Base-by-base conservation (phyloP, 2,329 filamentous ascomycete genomes). In the Neopestalotiopsis sp. region DNA sequence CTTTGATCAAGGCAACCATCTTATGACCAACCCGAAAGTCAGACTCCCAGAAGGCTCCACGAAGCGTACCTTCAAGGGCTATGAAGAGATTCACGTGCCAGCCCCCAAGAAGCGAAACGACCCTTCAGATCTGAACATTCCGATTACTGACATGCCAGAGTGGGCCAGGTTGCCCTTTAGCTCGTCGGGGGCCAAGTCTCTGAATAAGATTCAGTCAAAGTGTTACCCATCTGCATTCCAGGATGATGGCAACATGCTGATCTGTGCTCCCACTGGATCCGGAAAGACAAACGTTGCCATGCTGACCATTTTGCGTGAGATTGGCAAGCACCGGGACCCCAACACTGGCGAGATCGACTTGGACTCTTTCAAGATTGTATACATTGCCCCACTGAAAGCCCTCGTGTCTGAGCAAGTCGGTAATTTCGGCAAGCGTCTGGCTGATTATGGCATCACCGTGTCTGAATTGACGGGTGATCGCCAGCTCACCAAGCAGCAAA, bases 231-330 rank as follows among this genome's bases (percentile, higher is more conserved):
- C 93, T 2, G 96, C 96, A 0, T 99, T 99, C 77, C 88, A 94
- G 70, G 93, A 95, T 70, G 97, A 99, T 78, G 95, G 94, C 40
- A 99, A 99, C 79, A 94, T 99, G 93, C 91, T 99, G 68, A 92
- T 99, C 77, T 99, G 96, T 80, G 97, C 96, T 6, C 96, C 96
- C 1, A 99, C 96, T 64, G 96, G 96, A 73, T 97, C 94, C 79
- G 96, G 96, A 78, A 99, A 99, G 84, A 99, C 96, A 1, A 99
- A 99, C 77, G 96, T 99, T 65, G 95, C 95, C 57, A 98, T 99
- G 95, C 86, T 99, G 71, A 92, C 95, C 1, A 98, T 99, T 77
- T 87, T 99, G 53, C 93, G 95, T 71, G 97, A 99, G 79, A 94
- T 99, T 77, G 96, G 96, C 70, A 99, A 98, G 84, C 92, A 99